These are phyloP conservation scores for Cytospora mali DNA, from an alignment of 2,329 filamentous ascomycete genomes.

Conservation along the genomic window DNA sequence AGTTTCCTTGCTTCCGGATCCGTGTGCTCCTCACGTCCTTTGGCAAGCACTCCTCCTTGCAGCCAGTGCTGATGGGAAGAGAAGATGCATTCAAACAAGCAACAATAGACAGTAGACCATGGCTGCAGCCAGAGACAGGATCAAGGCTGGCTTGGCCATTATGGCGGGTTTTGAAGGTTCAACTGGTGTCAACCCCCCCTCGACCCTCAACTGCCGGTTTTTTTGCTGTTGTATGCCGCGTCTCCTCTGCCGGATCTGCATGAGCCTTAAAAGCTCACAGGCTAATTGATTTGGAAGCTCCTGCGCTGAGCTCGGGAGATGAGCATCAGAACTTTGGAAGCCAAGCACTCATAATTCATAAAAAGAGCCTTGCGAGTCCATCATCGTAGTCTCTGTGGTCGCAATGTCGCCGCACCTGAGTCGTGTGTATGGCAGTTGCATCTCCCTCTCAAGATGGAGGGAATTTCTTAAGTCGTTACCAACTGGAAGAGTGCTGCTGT, in stretches of 20 bases:
- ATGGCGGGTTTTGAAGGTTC: neutral
- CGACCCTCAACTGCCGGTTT: conserved; percentile 14
- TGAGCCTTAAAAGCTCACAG: conserved; percentile 15
- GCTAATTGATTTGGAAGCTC: conserved; percentile 15
- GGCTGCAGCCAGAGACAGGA: neutral
- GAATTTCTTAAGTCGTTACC: conserved; percentile 23
- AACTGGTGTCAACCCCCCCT: neutral
- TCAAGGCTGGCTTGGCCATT: neutral
- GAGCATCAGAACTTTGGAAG: conserved; percentile 15
- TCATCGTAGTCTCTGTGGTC: conserved; percentile 14
- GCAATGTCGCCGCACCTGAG: conserved; percentile 20
- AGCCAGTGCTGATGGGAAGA: neutral
- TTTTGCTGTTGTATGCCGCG: conserved; percentile 9
- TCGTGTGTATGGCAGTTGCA: conserved; percentile 16
- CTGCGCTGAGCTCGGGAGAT: conserved; percentile 16
- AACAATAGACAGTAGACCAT: conserved; percentile 7
- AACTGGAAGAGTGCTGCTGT: conserved; percentile 18
- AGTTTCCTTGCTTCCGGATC: neutral
- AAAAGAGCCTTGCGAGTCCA: conserved; percentile 4
- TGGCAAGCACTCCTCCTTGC: neutral
- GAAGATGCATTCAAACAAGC: conserved; percentile 13
- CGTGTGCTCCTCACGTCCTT: neutral
- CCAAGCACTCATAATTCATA: conserved; percentile 23
- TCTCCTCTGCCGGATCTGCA: conserved; percentile 26
- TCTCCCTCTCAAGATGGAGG: conserved; percentile 12